Evolutionary conservation across 371 early-diverging fungal genomes (phyloP), one percentile per base, ranked within the genome.

Genomic region (Zopfochytrium polystomum): DNA sequence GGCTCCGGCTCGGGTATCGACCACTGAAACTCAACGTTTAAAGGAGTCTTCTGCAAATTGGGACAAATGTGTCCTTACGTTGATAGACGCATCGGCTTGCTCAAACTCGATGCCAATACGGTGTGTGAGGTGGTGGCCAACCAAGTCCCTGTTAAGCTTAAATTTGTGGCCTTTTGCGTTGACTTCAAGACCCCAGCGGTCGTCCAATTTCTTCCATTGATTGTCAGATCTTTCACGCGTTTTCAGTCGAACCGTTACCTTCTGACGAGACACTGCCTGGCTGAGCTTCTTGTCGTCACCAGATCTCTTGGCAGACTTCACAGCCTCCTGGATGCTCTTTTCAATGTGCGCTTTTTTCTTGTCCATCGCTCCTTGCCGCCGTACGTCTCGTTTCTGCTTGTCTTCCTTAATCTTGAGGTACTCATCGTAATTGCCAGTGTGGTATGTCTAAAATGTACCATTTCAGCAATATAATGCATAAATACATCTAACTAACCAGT

Each of bases 271-370:
- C 1, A 88, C 87, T 32, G 86, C 82, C 70, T 78, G 71, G 2
- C 79, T 82, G n/a, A 87, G 78, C 29, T 83, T 78, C 65, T 90
- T 90, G 57, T 91, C 92, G 57, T 90, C 88, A 5, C 87, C 88
- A 9, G 83, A 81, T 27, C 81, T 63, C 53, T 82, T 83, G 23
- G 92, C 92, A 51, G 78, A 80, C 57, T 79, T 74, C 15, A 86
- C 68, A 34, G 84, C 85, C 44, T 86, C 76, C 55, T 83, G 67
- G 11, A 86, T 68, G 27, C 51, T 53, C 32, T 72, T 80, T 58
- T 83, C 69, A 3, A 85, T 82, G 15, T 82, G 81, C 32, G 80
- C 82, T 32, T 71, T 77, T 60, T 83, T 80, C 62, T 79, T 80
- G 47, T 89, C 88, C 33, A 67, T 23, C 0, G 65, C 68, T 6